Percentiles rank a stretch among this genome's conserved stretches.
Conservation (phyloP, 2,329 filamentous ascomycete genomes). For the Talaromyces piceae region DNA sequence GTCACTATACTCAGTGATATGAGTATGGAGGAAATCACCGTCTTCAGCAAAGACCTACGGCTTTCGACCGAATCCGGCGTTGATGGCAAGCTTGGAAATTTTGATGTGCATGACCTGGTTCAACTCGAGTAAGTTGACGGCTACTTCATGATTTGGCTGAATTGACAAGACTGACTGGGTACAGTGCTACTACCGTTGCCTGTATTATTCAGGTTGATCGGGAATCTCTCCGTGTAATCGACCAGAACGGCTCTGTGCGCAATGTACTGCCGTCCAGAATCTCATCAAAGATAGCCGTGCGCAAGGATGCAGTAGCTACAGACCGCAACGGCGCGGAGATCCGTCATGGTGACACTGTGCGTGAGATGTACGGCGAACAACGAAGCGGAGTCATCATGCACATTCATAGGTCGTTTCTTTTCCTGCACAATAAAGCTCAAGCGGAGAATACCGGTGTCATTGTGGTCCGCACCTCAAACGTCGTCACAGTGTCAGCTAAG, state of each 20-base stretch:
- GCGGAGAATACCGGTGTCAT: slow-evolving; percentile 87
- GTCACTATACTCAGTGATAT: slow-evolving; percentile 92
- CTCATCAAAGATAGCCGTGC: slow-evolving; percentile 75
- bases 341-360: slow-evolving; percentile 81
- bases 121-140: slow-evolving; percentile 64
- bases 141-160: neutral
- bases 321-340: slow-evolving; percentile 93
- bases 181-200: slow-evolving; percentile 72
- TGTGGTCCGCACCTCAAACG: slow-evolving; percentile 75
- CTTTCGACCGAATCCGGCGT: slow-evolving; percentile 89
- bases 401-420: slow-evolving; percentile 87
- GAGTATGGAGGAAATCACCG: slow-evolving; percentile 86
- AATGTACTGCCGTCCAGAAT: slow-evolving; percentile 87
- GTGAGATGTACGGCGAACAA: slow-evolving; percentile 78
- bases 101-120: slow-evolving; percentile 85
- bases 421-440: slow-evolving; percentile 74
- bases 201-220: slow-evolving; percentile 93
- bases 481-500: slow-evolving; percentile 89
- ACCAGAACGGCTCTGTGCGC: slow-evolving; percentile 78
- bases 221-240: slow-evolving; percentile 80
- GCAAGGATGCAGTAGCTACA: slow-evolving; percentile 79
- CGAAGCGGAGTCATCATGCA: slow-evolving; percentile 85
- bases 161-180: slow-evolving; percentile 21
- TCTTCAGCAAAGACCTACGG: slow-evolving; percentile 94
- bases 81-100: slow-evolving; percentile 74